Evolutionary conservation across 2,329 filamentous ascomycete genomes (phyloP).

Genomic region (Botrytis galanthina): DNA sequence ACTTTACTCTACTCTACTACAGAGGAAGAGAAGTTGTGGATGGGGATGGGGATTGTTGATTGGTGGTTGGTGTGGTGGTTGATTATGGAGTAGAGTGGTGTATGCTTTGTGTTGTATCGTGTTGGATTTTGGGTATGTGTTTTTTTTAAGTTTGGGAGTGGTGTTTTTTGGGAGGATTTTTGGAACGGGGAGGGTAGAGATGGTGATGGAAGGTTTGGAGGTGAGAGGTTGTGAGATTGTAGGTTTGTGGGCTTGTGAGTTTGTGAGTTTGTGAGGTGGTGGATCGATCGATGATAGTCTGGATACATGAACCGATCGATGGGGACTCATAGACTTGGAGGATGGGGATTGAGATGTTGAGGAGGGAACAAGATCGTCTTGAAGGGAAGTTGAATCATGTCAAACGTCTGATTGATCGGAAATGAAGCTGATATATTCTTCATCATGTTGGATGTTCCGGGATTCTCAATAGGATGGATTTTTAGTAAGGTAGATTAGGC

Average conservation of each 20-base stretch:
- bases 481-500: neutral
- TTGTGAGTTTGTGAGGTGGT: neutral
- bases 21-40: neutral
- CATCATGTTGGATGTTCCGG: too few species aligned
- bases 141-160: neutral
- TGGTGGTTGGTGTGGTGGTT: too few species aligned
- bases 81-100: too few species aligned
- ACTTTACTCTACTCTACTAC: too few species aligned
- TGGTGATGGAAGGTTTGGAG: neutral
- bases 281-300: too few species aligned
- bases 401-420: too few species aligned
- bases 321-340: too few species aligned
- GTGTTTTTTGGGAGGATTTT: neutral
- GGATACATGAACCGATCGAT: neutral
- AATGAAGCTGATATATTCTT: neutral
- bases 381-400: neutral
- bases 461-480: neutral
- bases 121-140: neutral
- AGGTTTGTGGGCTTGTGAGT: too few species aligned
- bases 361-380: too few species aligned
- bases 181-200: too few species aligned
- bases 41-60: too few species aligned
- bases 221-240: neutral
- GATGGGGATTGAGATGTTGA: neutral
- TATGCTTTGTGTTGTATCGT: too few species aligned